phyloP scores from a whole-genome alignment of 2,329 filamentous ascomycete species.

The Epicoccum sorghinum region DNA sequence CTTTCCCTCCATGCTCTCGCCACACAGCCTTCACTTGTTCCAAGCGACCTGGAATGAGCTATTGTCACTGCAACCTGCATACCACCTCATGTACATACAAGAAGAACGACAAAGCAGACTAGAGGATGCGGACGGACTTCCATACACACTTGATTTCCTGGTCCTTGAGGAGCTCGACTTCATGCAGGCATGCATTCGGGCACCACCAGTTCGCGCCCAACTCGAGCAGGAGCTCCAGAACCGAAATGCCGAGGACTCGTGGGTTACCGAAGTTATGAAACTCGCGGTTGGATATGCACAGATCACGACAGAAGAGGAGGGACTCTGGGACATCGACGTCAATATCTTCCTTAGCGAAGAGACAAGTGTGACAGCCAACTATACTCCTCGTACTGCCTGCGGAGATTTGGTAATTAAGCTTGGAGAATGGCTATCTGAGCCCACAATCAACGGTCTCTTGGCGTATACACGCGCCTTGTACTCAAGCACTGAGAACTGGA shows the following conservation, averaged over 20 bases:
- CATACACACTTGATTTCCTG: slow-evolving; percentile 92
- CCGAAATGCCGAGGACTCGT: slow-evolving; percentile 64
- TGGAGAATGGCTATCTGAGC: slow-evolving; percentile 82
- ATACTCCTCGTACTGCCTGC: slow-evolving; percentile 90
- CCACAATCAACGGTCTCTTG: slow-evolving; percentile 78
- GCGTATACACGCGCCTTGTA: slow-evolving; percentile 79
- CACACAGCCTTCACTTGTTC: slow-evolving; percentile 84
- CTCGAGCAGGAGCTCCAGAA: slow-evolving; percentile 77
- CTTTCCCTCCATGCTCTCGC: slow-evolving; percentile 80
- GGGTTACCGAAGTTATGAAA: slow-evolving; percentile 88
- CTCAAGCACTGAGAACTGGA: slow-evolving; percentile 61
- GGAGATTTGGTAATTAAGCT: slow-evolving; percentile 92
- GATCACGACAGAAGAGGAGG: slow-evolving; percentile 91
- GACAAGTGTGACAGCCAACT: slow-evolving; percentile 92
- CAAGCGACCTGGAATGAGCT: slow-evolving; percentile 89
- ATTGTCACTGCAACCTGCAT: slow-evolving; percentile 71
- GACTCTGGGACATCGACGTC: slow-evolving; percentile 94
- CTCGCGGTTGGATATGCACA: slow-evolving; percentile 84
- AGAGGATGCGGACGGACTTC: slow-evolving; percentile 88
- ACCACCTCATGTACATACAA: slow-evolving; percentile 84
- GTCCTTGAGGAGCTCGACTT: slow-evolving; percentile 95
- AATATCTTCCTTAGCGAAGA: slow-evolving; percentile 96
- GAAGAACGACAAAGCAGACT: slow-evolving; percentile 85
- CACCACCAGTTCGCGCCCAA: slow-evolving; percentile 85
- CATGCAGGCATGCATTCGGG: slow-evolving; percentile 86